A percentile compares a stretch with the other conserved stretches of the same genome.
Evolutionary conservation across 2,329 filamentous ascomycete genomes (phyloP).

Genomic region (Xylariaceae sp.): DNA sequence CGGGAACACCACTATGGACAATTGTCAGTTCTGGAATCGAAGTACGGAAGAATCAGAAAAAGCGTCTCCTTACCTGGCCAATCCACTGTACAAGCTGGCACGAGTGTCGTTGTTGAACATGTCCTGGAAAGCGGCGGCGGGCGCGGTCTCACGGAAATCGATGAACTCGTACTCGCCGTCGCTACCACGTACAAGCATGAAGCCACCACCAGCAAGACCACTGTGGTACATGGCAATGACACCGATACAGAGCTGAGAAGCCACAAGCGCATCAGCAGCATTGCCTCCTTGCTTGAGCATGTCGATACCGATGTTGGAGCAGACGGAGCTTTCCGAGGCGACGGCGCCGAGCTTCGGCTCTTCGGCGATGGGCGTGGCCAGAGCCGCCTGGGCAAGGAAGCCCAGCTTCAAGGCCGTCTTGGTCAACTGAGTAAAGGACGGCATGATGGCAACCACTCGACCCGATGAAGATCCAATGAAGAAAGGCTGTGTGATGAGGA

Average conservation of each 20-base stretch:
- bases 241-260: conserved; percentile 69
- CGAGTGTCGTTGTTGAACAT: conserved; percentile 71
- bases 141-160: conserved; percentile 81
- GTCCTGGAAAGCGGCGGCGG: conserved; percentile 68
- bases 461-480: neutral
- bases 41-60: neutral
- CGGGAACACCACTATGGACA: conserved; percentile 54
- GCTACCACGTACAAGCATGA: conserved; percentile 70
- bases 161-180: conserved; percentile 76
- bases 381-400: conserved; percentile 16
- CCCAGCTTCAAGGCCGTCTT: conserved; percentile 23
- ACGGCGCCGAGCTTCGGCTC: conserved; percentile 52
- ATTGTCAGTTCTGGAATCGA: conserved; percentile 1
- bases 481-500: neutral
- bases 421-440: conserved; percentile 21
- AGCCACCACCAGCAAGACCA: conserved; percentile 86
- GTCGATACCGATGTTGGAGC: conserved; percentile 63
- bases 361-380: conserved; percentile 17
- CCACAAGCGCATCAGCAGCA: conserved; percentile 71
- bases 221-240: conserved; percentile 72
- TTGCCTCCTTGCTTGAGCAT: conserved; percentile 58
- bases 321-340: conserved; percentile 63
- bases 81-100: conserved; percentile 61
- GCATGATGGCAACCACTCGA: conserved; percentile 19
- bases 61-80: conserved; percentile 58